Conservation (phyloP, 352 stramenopile genomes). For the Peronospora belbahrii region DNA sequence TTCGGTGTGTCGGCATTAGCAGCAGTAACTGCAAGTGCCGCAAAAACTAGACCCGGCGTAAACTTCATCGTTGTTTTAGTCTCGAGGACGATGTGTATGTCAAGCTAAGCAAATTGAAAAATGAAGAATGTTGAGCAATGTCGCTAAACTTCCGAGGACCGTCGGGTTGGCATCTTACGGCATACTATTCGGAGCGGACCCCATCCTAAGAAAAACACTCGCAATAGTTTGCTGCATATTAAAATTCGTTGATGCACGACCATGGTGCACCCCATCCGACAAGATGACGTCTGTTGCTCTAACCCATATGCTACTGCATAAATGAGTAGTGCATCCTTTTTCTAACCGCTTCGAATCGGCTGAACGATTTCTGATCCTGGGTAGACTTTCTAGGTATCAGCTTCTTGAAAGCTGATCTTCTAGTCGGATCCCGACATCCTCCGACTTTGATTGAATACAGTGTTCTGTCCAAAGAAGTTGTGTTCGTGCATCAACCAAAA, state of each 20-base stretch:
- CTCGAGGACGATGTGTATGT: constrained; percentile 3
- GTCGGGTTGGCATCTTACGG: constrained; percentile 14
- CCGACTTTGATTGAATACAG: too few species aligned
- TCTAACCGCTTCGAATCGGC: too few species aligned
- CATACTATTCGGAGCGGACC: constrained; percentile 18
- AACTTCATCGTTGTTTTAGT: constrained; percentile 26
- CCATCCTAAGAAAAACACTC: constrained; percentile 16
- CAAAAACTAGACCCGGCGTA: constrained; percentile 14
- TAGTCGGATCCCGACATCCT: too few species aligned
- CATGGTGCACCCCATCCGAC: constrained; percentile 14
- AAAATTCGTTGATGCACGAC: constrained; percentile 16
- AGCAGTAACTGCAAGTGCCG: constrained; percentile 14
- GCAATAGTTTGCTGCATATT: constrained; percentile 12
- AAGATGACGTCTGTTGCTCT: constrained; percentile 20
- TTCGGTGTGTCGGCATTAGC: constrained; percentile 11
- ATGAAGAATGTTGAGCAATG: constrained; percentile 11
- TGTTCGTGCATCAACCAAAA: too few species aligned
- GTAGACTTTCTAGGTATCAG: too few species aligned
- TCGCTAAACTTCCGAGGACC: background rate
- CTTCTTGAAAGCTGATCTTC: too few species aligned
- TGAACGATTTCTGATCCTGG: too few species aligned
- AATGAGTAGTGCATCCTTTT: too few species aligned
- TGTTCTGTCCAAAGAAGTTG: too few species aligned
- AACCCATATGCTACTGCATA: constrained; percentile 20
- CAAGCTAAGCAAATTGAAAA: constrained; percentile 21